A percentile compares a stretch with the other conserved stretches of the same genome.
phyloP scores from a whole-genome alignment of 345 rosid species.

The Rhizophora apiculata region DNA sequence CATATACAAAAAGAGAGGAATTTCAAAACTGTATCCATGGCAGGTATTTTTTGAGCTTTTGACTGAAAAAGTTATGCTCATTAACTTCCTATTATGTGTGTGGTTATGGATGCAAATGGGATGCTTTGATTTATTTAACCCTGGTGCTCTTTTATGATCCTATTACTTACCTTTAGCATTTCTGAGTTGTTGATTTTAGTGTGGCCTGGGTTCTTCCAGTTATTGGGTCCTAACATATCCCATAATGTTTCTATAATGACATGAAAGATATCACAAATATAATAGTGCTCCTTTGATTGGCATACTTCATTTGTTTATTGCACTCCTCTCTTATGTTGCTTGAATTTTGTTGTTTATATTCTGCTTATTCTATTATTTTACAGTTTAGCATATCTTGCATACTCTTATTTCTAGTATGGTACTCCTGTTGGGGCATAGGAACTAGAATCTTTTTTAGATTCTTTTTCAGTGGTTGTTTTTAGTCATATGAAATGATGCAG shows the following conservation, averaged over 20 bases:
- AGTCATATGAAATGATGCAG: constrained; percentile 4
- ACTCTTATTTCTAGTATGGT: not conserved
- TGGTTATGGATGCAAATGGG: not conserved
- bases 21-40: constrained; percentile 83
- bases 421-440: not conserved
- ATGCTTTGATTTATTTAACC: not conserved
- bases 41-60: constrained; percentile 50
- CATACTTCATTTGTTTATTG: not conserved
- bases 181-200: too few species aligned
- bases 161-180: too few species aligned
- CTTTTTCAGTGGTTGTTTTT: not conserved
- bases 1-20: constrained; percentile 74
- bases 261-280: too few species aligned
- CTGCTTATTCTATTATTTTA: not conserved
- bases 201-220: too few species aligned
- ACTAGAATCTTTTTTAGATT: not conserved
- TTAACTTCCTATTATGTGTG: not conserved
- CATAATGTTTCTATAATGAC: too few species aligned
- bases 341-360: not conserved
- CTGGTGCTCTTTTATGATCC: not conserved
- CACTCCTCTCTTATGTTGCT: not conserved
- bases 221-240: too few species aligned
- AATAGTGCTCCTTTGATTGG: not conserved
- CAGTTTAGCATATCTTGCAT: not conserved
- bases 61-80: not conserved